Percentiles rank a stretch among this genome's conserved stretches.
Conservation (phyloP, 1,284 basidiomycete species). For the Trametes sp. region DNA sequence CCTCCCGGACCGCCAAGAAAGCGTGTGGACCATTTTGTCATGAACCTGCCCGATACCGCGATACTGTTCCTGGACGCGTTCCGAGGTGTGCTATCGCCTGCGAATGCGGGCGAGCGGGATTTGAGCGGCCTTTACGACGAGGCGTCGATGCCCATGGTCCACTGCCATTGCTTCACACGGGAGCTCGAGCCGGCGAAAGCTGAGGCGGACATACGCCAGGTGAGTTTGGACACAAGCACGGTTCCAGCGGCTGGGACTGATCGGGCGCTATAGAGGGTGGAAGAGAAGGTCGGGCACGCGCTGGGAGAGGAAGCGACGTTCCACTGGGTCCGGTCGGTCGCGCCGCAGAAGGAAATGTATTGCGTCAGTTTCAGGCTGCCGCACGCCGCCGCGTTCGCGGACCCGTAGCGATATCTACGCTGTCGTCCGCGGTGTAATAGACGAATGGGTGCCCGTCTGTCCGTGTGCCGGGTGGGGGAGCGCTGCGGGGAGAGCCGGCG, state of each 20-base stretch:
- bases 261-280: constrained; percentile 69
- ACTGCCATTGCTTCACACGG: constrained; percentile 97
- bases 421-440: constrained; percentile 2
- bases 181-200: constrained; percentile 78
- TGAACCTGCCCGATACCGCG: constrained; percentile 96
- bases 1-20: constrained; percentile 48
- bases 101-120: constrained; percentile 44
- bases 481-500: constrained; percentile 4
- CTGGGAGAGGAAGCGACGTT: constrained; percentile 65
- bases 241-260: constrained; percentile 18
- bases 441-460: neutral
- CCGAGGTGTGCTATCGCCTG: constrained; percentile 68
- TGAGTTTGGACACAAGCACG: constrained; percentile 48
- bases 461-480: constrained; percentile 2
- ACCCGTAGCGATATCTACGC: constrained; percentile 3
- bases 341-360: constrained; percentile 99
- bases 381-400: constrained; percentile 53
- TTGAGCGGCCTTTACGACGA: constrained; percentile 55
- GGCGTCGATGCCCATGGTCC: constrained; percentile 82
- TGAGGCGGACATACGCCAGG: constrained; percentile 80
- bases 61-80: constrained; percentile 92
- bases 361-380: constrained; percentile 94
- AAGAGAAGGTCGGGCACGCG: constrained; percentile 65
- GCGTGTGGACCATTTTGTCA: constrained; percentile 87
- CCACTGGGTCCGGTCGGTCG: constrained; percentile 90